Evolutionary conservation across 192 early-diverging fungal species (phyloP), one percentile per base, ranked within the genome.

Genomic region (Phlyctochytrium arcticum): DNA sequence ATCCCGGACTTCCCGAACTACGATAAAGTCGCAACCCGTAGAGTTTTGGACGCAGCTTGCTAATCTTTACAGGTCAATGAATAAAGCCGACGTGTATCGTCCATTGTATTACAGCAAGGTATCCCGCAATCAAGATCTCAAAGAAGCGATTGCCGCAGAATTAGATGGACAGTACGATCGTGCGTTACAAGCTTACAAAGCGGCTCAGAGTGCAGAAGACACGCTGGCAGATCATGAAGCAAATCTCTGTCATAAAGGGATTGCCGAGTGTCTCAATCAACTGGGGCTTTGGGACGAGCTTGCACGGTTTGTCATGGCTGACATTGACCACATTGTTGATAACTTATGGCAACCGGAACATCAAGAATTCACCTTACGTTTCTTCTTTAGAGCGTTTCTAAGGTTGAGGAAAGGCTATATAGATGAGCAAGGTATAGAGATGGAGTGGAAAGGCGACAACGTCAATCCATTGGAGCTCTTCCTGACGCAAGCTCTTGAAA

Each of bases 241-340:
- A 29, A 46, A 55, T n/a, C 55, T 66, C 15, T 66, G 54, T 27
- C 54, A 60, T 31, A 55, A 81, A 27, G 83, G 82, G 10, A 72
- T 79, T 6, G 68, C 88, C 24, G 75, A 81, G 53, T 89, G 87
- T 58, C 63, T 85, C 55, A 79, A 82, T 37, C 74, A 85, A 23
- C 72, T 90, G 31, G 81, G 77, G 4, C 62, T 82, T 37, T 90
- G 88, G 87, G 83, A 86, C 51, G 69, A 73, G 7, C 59, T 90
- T 29, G 75, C 79, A 3, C 54, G 69, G 5, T 74, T 69, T 62
- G 74, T 87, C 36, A 63, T 75, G 58, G 34, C 70, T n/a, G 81
- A 83, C 44, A 47, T 90, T 35, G 81, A 82, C 5, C 53, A 68
- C 26, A 54, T 86, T 55, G 53, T 77, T 19, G 53, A 66, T 0